A percentile compares a stretch with the other conserved stretches of the same genome.
These are phyloP conservation scores for Metarhizium humberi DNA, from an alignment of 2,329 filamentous ascomycete genomes.

Conservation along the genomic window DNA sequence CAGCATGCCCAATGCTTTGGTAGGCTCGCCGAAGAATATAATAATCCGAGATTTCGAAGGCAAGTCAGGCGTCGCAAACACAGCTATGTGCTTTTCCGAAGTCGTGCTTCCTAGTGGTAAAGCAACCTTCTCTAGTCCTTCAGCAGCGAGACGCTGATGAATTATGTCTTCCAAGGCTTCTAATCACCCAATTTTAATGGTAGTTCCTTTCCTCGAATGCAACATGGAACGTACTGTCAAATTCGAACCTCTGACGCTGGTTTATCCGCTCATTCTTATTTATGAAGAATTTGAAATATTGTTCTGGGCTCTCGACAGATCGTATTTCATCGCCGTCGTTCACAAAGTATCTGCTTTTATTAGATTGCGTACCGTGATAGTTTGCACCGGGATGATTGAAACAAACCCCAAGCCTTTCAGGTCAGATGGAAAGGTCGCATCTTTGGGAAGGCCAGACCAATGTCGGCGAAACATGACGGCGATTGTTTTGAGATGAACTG, in stretches of 20 bases:
- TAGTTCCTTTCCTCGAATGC: background rate
- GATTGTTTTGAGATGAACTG: background rate
- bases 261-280: conserved; percentile 71
- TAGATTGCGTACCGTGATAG: background rate
- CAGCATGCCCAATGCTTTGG: conserved; percentile 65
- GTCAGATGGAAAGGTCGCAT: conserved; percentile 56
- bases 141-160: conserved; percentile 46
- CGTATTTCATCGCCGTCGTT: conserved; percentile 68
- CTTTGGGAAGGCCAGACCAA: conserved; percentile 58
- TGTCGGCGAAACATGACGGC: conserved; percentile 60
- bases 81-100: conserved; percentile 53
- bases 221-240: conserved; percentile 52
- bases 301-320: conserved; percentile 54
- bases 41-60: conserved; percentile 40
- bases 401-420: conserved; percentile 62
- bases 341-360: conserved; percentile 59
- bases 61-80: conserved; percentile 36
- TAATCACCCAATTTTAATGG: conserved; percentile 20
- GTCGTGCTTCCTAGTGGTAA: conserved; percentile 47
- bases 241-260: conserved; percentile 60
- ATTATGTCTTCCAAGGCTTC: conserved; percentile 55
- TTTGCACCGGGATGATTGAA: background rate
- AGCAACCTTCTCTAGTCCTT: conserved; percentile 49
- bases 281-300: conserved; percentile 66
- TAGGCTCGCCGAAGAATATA: conserved; percentile 63